A percentile compares a stretch with the other conserved stretches of the same genome.
phyloP scores from a whole-genome alignment of 768 basidiomycete species.

The Podaxis sp. region DNA sequence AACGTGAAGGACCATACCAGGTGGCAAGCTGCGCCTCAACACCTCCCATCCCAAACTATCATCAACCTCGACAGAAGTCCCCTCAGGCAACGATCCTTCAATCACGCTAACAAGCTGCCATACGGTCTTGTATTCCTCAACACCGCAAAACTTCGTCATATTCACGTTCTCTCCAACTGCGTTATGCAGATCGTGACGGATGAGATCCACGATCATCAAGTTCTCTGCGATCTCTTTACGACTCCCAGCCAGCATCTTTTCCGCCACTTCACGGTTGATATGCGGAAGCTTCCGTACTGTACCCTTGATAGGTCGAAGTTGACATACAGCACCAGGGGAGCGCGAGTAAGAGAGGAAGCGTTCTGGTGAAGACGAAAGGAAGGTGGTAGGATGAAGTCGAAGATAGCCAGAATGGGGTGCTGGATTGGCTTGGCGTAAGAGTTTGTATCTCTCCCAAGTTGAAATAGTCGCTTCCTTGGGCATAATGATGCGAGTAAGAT shows the following conservation, averaged over 20 bases:
- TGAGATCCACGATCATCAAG: conserved; percentile 97
- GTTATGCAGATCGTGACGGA: conserved; percentile 86
- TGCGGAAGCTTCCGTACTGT: conserved; percentile 73
- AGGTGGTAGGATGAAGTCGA: conserved; percentile 70
- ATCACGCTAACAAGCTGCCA: conserved; percentile 97
- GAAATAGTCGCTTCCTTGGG: conserved; percentile 37
- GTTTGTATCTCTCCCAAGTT: conserved; percentile 70
- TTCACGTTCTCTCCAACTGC: conserved; percentile 79
- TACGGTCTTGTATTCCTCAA: conserved; percentile 92
- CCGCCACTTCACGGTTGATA: conserved; percentile 64
- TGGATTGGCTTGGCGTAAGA: conserved; percentile 73
- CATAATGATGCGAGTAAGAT: conserved; percentile 57
- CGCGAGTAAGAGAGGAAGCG: conserved; percentile 84
- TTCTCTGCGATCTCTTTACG: conserved; percentile 95
- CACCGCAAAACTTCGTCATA: conserved; percentile 80
- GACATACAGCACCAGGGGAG: conserved; percentile 60
- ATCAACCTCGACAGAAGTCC: conserved; percentile 33
- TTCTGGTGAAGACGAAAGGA: conserved; percentile 89
- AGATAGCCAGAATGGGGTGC: conserved; percentile 87
- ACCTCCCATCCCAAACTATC: conserved; percentile 75
- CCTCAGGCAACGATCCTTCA: conserved; percentile 55
- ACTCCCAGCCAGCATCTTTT: conserved; percentile 59
- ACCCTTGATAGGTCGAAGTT: conserved; percentile 94
- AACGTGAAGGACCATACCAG: conserved; percentile 48
- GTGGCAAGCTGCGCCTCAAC: conserved; percentile 76